Evolutionary conservation across 192 early-diverging fungal species (phyloP), one percentile per base, ranked within the genome.

Genomic region (Backusella liffmaniae): DNA sequence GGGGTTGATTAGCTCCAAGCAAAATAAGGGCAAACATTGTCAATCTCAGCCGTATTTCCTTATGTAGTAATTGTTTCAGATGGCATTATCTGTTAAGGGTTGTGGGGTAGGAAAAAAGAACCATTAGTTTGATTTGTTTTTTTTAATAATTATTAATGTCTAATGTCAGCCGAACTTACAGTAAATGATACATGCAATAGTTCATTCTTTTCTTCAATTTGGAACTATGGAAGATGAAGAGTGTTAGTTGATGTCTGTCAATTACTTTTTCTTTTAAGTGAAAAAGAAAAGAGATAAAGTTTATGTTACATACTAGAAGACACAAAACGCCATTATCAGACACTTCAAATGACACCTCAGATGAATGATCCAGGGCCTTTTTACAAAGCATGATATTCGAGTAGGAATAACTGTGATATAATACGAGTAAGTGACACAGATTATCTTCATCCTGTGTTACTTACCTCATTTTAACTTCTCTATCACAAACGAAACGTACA

Each of bases 41-140:
- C 32, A 34, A 73, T 73, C 72, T 73, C 72, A 73, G 56, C 32
- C 13, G 35, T 23, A n/a, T 73, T 73, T 16, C 72, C 72, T 73
- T 73, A 62, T 73, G 41, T 23, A 37, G 72, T 10, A 72, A n/a
- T 72, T 29, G 37, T 72, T 46, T 72, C 37, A 72, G 70, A 72
- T 72, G 70, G 42, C 70, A 72, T 39, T 16, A 49, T 44, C 70
- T 72, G 30, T 35, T 39, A 73, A 42, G 23, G 34, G 46, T 49
- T 56, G 53, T n/a, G 15, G 56, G 32, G 59, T 34, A 35, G 35
- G 29, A 65, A 37, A 73, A 49, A 29, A 21, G 15, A 72, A 15
- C 23, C 16, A 35, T 30, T 59, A 34, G 23, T 37, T 73, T 26
- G 15, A 32, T 32, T 32, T 10, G 13, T 72, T 53, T 23, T 70